Conservation (phyloP, 2,329 filamentous ascomycete genomes). For the Dothistroma septosporum region DNA sequence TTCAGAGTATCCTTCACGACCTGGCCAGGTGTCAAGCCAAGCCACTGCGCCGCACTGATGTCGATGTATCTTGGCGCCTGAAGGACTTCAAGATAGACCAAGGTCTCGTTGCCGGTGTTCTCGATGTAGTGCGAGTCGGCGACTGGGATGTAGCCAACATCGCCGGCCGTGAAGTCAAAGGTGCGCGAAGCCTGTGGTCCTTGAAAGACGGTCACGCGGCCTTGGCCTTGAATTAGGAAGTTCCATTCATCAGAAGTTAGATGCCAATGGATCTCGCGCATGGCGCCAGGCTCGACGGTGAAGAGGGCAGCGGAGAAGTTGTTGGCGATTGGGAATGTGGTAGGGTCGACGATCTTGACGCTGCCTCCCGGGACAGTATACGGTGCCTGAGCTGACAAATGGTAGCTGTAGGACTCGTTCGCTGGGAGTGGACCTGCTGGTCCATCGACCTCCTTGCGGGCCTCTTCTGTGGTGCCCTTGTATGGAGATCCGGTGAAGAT, state of each 20-base stretch:
- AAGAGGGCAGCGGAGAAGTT: conserved; percentile 56
- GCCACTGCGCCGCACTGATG: conserved; percentile 55
- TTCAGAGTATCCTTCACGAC: conserved; percentile 34
- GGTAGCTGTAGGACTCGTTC: conserved; percentile 37
- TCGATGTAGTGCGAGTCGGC: conserved; percentile 57
- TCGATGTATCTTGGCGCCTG: conserved; percentile 51
- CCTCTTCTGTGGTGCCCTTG: not conserved
- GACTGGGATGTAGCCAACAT: conserved; percentile 56
- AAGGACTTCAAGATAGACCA: conserved; percentile 57
- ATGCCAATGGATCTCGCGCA: conserved; percentile 63
- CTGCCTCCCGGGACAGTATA: conserved; percentile 52
- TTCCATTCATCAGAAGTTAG: conserved; percentile 57
- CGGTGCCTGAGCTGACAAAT: conserved; percentile 46
- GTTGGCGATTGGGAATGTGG: conserved; percentile 53
- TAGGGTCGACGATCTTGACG: conserved; percentile 57
- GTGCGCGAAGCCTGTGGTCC: conserved; percentile 50
- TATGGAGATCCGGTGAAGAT: conserved; percentile 35
- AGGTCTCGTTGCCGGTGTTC: conserved; percentile 55
- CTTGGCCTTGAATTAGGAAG: conserved; percentile 32
- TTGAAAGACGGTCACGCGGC: conserved; percentile 53
- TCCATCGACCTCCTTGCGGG: conserved; percentile 2
- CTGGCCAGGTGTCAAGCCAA: conserved; percentile 46
- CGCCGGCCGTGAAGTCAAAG: conserved; percentile 41
- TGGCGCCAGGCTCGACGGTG: conserved; percentile 55
- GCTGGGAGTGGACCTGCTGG: conserved; percentile 18